Conservation (phyloP, 1,284 basidiomycete genomes). For the Melanopsichium pennsylvanicum region DNA sequence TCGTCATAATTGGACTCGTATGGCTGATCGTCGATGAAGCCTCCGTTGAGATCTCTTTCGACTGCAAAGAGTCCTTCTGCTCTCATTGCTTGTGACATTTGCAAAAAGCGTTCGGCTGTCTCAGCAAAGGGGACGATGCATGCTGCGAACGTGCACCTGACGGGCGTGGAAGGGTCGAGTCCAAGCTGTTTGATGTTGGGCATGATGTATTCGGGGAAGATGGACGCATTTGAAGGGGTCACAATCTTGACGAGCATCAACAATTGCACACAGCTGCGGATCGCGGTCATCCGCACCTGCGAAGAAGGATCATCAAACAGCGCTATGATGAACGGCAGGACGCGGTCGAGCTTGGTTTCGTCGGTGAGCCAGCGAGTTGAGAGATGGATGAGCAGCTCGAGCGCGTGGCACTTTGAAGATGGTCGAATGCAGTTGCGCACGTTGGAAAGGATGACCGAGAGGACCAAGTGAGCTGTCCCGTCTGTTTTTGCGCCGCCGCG, state of each 20-base stretch:
- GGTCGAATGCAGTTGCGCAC: constrained; percentile 87
- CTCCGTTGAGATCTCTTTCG: constrained; percentile 76
- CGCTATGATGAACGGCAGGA: constrained; percentile 90
- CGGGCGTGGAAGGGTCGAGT: constrained; percentile 83
- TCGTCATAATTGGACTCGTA: constrained; percentile 52
- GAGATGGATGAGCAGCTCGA: constrained; percentile 87
- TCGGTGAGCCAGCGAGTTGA: constrained; percentile 81
- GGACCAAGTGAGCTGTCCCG: constrained; percentile 79
- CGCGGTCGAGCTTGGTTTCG: constrained; percentile 91
- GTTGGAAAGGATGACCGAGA: constrained; percentile 87
- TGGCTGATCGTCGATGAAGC: constrained; percentile 41
- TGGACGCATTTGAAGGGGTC: constrained; percentile 82
- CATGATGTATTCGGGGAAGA: constrained; percentile 94
- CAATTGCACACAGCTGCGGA: constrained; percentile 83
- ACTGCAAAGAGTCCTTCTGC: constrained; percentile 79
- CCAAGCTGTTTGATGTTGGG: constrained; percentile 85
- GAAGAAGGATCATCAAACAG: constrained; percentile 85
- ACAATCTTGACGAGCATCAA: constrained; percentile 85
- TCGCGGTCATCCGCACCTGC: constrained; percentile 74
- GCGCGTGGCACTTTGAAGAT: constrained; percentile 81
- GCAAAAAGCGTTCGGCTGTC: constrained; percentile 82
- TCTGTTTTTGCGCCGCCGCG: constrained; percentile 68
- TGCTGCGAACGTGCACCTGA: constrained; percentile 86
- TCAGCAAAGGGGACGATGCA: constrained; percentile 84
- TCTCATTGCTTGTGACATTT: constrained; percentile 89